phyloP scores from a whole-genome alignment of 176 grass and related monocot genomes.

The Cymbopogon citratus region DNA sequence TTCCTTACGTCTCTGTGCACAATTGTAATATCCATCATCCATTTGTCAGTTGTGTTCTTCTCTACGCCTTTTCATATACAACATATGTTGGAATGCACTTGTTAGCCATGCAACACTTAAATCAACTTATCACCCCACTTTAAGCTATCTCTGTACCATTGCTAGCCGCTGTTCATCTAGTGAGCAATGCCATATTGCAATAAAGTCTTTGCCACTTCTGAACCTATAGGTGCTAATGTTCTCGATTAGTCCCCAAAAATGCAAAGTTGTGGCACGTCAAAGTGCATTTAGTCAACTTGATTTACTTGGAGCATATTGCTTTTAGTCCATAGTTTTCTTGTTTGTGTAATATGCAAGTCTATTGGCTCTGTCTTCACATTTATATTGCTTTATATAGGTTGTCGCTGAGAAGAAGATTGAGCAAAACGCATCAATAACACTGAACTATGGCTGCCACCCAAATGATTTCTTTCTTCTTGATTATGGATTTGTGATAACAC shows the following conservation, averaged over 20 bases:
- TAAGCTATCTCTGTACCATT: background rate
- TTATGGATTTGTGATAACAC: constrained; percentile 92
- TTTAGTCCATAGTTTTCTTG: background rate
- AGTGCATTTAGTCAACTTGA: background rate
- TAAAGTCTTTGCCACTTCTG: background rate
- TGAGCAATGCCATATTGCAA: too few species aligned
- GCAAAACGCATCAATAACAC: constrained; percentile 53
- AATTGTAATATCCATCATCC: too few species aligned
- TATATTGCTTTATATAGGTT: constrained; percentile 45
- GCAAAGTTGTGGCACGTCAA: background rate
- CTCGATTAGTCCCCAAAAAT: background rate
- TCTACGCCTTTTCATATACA: background rate
- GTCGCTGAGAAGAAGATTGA: constrained; percentile 66
- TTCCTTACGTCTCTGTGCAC: background rate
- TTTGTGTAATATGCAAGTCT: background rate
- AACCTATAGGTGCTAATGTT: background rate
- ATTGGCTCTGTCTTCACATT: background rate
- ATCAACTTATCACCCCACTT: background rate
- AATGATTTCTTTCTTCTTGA: constrained; percentile 93
- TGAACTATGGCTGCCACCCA: constrained; percentile 87
- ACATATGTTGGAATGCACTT: background rate
- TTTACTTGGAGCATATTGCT: background rate
- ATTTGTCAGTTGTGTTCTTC: background rate
- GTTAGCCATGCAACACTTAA: background rate
- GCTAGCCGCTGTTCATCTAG: background rate